Conservation (phyloP, 2,329 filamentous ascomycete species). For the Penicillium sp. region DNA sequence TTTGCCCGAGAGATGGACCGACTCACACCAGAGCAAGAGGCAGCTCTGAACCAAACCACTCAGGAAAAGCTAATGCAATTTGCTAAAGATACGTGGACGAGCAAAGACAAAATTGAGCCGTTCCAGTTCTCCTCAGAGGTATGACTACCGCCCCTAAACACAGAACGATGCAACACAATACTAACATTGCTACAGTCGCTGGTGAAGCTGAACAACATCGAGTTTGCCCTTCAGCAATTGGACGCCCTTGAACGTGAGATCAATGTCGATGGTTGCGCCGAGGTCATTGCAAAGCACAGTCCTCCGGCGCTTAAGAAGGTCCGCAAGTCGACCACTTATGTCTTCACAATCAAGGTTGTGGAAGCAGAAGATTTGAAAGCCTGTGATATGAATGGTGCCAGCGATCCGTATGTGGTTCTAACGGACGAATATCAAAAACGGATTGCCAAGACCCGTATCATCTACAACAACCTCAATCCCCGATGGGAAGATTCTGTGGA, state of each 20-base stretch:
- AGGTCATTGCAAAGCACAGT: slow-evolving; percentile 72
- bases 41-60: slow-evolving; percentile 71
- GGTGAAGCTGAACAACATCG: slow-evolving; percentile 96
- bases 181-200: slow-evolving; percentile 66
- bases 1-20: slow-evolving; percentile 94
- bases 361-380: slow-evolving; percentile 97
- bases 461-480: slow-evolving; percentile 87
- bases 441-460: slow-evolving; percentile 87
- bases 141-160: slow-evolving; percentile 29
- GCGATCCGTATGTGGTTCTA: slow-evolving; percentile 95
- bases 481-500: slow-evolving; percentile 98
- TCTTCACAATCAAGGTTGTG: slow-evolving; percentile 98
- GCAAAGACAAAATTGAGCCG: slow-evolving; percentile 89
- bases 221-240: slow-evolving; percentile 88
- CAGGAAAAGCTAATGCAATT: slow-evolving; percentile 93
- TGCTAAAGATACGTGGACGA: slow-evolving; percentile 89
- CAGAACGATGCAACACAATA: neutral
- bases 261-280: slow-evolving; percentile 87
- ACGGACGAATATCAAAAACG: slow-evolving; percentile 98
- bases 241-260: slow-evolving; percentile 87
- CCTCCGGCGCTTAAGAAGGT: slow-evolving; percentile 68
- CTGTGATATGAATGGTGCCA: slow-evolving; percentile 92
- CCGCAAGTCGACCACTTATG: slow-evolving; percentile 79
- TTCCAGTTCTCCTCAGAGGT: slow-evolving; percentile 96
- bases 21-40: slow-evolving; percentile 81